Base-by-base conservation (phyloP, 805 yeast species). In the Cyberlindnera lachancei region DNA sequence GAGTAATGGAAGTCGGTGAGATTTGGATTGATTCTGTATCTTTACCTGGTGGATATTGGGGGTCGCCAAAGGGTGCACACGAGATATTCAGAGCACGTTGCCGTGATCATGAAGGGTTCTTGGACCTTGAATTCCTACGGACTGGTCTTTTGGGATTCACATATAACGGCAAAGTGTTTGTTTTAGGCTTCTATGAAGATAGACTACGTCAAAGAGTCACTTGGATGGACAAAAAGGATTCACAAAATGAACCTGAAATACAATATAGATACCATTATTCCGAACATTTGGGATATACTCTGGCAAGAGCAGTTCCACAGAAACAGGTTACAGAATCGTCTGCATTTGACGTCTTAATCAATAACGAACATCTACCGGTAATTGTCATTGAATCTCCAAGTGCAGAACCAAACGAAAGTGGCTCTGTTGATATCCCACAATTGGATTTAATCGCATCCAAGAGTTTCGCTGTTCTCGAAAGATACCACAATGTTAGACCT, bases 21-120 rank as follows among this genome's bases (percentile, higher is more conserved):
- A 79, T 92, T 21, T 92, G 97, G 97, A 83, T 92, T n/a, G 96
- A 88, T 48, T 80, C 94, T 26, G 90, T 90, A 2, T 82, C 94
- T 38, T 59, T 92, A 6, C 79, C 94, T 3, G 96, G 95, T 12
- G 95, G 95, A 0, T 84, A 82, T 50, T 86, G 87, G 79, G 88
- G 76, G 1, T 55, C 72, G 14, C 77, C 59, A 17, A 74, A 61
- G 31, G 85, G 82, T 27, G 81, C 94, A 0, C 77, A 73, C 37
- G 69, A 66, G 38, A 79, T 85, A 3, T 86, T 86, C 57, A 92
- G 81, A 47, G 95, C 95, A 0, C 72, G 75, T 40, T 83, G 94
- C 48, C 63, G 74, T 24, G 88, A 80, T 41, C 76, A 78, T 29
- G 70, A 72, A 33, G 94, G 94, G 0, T 59, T 67, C 2, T 53